These are phyloP conservation scores for Candida odintsovae DNA, from an alignment of 805 yeast genomes.

Conservation along the genomic window DNA sequence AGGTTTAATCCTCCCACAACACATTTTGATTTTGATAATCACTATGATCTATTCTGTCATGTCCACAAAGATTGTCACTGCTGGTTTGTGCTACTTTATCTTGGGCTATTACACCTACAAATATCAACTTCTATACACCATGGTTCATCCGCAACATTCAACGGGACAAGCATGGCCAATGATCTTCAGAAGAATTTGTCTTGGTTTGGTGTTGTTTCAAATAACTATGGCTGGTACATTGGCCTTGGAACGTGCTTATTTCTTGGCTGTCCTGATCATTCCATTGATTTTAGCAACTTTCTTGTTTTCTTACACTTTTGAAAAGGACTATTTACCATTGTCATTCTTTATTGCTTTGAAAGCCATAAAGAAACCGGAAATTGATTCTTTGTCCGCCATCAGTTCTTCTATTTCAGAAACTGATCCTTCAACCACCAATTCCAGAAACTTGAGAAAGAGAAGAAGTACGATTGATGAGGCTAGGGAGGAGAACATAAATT, in stretches of 20 bases:
- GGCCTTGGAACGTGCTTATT: slow-evolving; percentile 72
- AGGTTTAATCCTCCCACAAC: slow-evolving; percentile 89
- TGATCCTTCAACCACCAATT: background rate
- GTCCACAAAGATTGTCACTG: slow-evolving; percentile 79
- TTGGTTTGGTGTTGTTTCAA: slow-evolving; percentile 82
- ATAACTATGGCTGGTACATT: slow-evolving; percentile 90
- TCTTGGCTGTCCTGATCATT: slow-evolving; percentile 60
- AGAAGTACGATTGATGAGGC: slow-evolving; percentile 67
- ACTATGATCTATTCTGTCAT: slow-evolving; percentile 84
- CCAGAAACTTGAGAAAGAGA: slow-evolving; percentile 11
- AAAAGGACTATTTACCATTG: slow-evolving; percentile 73
- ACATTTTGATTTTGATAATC: slow-evolving; percentile 77
- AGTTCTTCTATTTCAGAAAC: background rate
- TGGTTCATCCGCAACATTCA: slow-evolving; percentile 94
- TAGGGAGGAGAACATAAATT: slow-evolving; percentile 64
- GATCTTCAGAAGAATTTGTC: slow-evolving; percentile 71
- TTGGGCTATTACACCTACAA: slow-evolving; percentile 87
- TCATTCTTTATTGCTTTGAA: slow-evolving; percentile 82
- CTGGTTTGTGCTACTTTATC: slow-evolving; percentile 79
- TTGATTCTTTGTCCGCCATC: slow-evolving; percentile 14
- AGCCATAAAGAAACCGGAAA: slow-evolving; percentile 52
- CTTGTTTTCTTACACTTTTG: slow-evolving; percentile 71
- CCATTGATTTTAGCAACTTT: slow-evolving; percentile 74
- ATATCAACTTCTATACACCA: slow-evolving; percentile 82
- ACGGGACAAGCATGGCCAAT: slow-evolving; percentile 97